phyloP scores from a whole-genome alignment of 257 asterid species.

The Voacanga thouarsii region DNA sequence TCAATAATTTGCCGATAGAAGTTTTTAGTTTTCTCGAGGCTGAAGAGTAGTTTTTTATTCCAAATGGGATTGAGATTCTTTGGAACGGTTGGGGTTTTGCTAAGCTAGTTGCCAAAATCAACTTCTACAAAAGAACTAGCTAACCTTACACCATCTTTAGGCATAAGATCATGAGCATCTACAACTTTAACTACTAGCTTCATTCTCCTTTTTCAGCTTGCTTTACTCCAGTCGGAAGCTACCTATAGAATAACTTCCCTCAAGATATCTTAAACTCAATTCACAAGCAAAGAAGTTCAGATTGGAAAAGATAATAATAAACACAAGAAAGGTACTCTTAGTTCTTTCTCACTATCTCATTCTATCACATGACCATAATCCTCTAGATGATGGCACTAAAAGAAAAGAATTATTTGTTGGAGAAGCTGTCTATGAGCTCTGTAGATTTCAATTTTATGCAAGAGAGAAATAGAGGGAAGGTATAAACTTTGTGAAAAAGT shows the following conservation, averaged over 20 bases:
- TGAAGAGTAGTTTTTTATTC: too few relatives aligned
- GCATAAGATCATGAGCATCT: constrained; percentile 70
- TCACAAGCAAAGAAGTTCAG: too few relatives aligned
- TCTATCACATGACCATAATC: neutral
- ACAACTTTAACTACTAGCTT: constrained; percentile 59
- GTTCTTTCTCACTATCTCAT: constrained; percentile 9
- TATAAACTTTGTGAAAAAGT: constrained; percentile 19
- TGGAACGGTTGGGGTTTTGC: too few relatives aligned
- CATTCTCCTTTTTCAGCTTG: constrained; percentile 42
- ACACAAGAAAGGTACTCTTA: too few relatives aligned
- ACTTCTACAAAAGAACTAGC: constrained; percentile 62
- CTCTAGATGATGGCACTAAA: constrained; percentile 9
- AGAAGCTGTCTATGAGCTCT: constrained; percentile 25
- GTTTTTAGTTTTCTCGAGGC: constrained; percentile 31
- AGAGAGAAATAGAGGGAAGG: constrained; percentile 25
- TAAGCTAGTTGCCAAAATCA: constrained; percentile 61
- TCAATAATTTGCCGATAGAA: constrained; percentile 35
- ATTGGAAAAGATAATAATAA: constrained; percentile 11
- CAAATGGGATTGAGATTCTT: too few relatives aligned
- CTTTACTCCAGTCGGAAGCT: constrained; percentile 31
- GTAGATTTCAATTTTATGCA: too few relatives aligned
- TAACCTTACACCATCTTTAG: constrained; percentile 67
- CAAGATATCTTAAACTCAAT: constrained; percentile 44
- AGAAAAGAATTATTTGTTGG: constrained; percentile 34
- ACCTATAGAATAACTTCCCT: constrained; percentile 21